phyloP scores from a whole-genome alignment of 2,329 filamentous ascomycete genomes.

The Phaeosphaeria sp. region DNA sequence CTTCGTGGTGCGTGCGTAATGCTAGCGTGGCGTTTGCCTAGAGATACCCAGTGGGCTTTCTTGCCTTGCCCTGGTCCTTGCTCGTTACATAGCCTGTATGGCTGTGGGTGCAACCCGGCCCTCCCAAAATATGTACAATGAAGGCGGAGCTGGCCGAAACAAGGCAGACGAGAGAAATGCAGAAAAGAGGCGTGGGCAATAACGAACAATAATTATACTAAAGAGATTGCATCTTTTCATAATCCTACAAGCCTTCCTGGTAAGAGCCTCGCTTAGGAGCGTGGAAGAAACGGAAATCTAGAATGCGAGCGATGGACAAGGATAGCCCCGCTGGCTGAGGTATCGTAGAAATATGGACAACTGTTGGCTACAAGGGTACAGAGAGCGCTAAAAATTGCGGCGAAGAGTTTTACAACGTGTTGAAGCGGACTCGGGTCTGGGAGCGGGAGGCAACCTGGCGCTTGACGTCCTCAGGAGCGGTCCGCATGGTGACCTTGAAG shows the following conservation, averaged over 20 bases:
- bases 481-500: constrained; percentile 46
- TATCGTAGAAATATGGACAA: constrained; percentile 7
- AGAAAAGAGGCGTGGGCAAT: not conserved
- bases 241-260: not conserved
- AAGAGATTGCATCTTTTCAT: not conserved
- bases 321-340: constrained; percentile 5
- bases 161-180: not conserved
- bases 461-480: constrained; percentile 44
- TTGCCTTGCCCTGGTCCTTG: not conserved
- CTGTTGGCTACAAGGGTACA: constrained; percentile 1
- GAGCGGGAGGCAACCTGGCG: constrained; percentile 40
- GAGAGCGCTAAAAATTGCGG: constrained; percentile 8
- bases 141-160: not conserved
- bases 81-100: not conserved
- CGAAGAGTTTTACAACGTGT: constrained; percentile 31
- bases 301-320: constrained; percentile 3
- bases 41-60: not conserved
- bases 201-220: not conserved
- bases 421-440: constrained; percentile 35
- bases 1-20: not conserved
- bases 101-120: not conserved
- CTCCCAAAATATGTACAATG: not conserved
- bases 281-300: constrained; percentile 3
- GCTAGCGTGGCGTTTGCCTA: not conserved
- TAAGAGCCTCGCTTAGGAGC: not conserved